phyloP scores from a whole-genome alignment of 2,329 filamentous ascomycete genomes.

The Pseudogymnoascus sp. region DNA sequence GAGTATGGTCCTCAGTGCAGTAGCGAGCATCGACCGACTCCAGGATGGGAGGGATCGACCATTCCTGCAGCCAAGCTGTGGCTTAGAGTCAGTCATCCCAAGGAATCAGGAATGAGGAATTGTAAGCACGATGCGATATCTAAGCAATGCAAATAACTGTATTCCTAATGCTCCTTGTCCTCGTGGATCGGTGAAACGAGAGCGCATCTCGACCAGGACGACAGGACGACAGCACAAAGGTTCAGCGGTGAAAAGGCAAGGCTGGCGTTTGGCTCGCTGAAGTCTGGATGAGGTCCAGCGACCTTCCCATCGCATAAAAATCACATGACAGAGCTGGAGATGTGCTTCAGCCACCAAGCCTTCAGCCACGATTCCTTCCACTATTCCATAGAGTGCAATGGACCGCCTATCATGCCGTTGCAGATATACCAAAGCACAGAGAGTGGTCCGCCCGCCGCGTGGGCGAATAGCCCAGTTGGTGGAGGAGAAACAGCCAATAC shows the following conservation, averaged over 20 bases:
- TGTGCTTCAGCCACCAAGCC: background rate
- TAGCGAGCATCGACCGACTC: background rate
- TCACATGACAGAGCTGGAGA: background rate
- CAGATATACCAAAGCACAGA: background rate
- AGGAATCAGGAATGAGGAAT: background rate
- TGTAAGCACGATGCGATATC: background rate
- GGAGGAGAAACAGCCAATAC: background rate
- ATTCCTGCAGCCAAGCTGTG: background rate
- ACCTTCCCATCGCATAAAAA: background rate
- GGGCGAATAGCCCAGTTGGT: background rate
- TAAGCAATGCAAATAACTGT: background rate
- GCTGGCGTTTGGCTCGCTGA: background rate
- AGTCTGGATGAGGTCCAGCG: background rate
- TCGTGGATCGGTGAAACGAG: background rate
- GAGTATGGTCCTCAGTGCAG: background rate
- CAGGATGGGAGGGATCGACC: background rate
- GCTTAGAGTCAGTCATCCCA: background rate
- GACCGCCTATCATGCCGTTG: background rate
- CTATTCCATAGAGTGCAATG: background rate
- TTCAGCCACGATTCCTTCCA: conserved; percentile 1
- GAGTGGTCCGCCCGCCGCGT: background rate
- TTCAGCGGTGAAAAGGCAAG: background rate
- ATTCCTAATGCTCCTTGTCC: background rate
- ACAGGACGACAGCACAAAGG: background rate
- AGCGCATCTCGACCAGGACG: background rate